These are phyloP conservation scores for Irpex lacteus DNA, from an alignment of 1,284 basidiomycete species.

Conservation along the genomic window DNA sequence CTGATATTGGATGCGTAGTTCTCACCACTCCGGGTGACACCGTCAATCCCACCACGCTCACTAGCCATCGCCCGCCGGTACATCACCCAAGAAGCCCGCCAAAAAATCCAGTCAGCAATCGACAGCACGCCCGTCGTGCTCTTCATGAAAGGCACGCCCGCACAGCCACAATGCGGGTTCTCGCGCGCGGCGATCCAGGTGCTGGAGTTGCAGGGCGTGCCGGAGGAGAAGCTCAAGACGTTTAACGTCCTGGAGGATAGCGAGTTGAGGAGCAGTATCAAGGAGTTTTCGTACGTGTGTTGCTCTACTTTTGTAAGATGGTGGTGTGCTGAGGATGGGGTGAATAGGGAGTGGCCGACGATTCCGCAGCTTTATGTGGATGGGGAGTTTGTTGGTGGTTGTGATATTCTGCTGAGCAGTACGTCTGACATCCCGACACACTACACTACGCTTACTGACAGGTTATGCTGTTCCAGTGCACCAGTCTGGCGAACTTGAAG, in stretches of 20 bases:
- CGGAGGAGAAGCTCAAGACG: conserved; percentile 76
- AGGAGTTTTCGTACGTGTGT: conserved; percentile 86
- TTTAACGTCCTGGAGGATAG: conserved; percentile 90
- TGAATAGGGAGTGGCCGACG: conserved; percentile 90
- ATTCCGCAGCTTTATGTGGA: conserved; percentile 95
- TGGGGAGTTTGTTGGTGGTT: conserved; percentile 95
- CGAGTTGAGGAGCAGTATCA: conserved; percentile 83
- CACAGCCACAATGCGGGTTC: conserved; percentile 82
- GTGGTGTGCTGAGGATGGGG: conserved; percentile 29
- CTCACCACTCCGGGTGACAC: conserved; percentile 13
- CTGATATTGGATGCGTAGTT: not conserved
- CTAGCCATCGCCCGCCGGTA: conserved; percentile 33
- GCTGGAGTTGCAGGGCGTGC: conserved; percentile 85
- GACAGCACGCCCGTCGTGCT: conserved; percentile 76
- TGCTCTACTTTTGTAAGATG: no score
- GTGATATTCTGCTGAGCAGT: conserved; percentile 93
- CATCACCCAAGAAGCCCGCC: conserved; percentile 43
- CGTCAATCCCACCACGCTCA: conserved; percentile 15
- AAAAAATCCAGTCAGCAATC: conserved; percentile 59
- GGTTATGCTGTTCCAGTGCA: conserved; percentile 65
- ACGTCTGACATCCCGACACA: conserved; percentile 35
- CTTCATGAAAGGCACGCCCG: conserved; percentile 90
- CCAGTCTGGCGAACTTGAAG: conserved; percentile 91
- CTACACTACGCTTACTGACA: not conserved
- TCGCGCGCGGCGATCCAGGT: conserved; percentile 92